Evolutionary conservation across 805 yeast genomes (phyloP).

Genomic region (Isabelozyma gotoi): DNA sequence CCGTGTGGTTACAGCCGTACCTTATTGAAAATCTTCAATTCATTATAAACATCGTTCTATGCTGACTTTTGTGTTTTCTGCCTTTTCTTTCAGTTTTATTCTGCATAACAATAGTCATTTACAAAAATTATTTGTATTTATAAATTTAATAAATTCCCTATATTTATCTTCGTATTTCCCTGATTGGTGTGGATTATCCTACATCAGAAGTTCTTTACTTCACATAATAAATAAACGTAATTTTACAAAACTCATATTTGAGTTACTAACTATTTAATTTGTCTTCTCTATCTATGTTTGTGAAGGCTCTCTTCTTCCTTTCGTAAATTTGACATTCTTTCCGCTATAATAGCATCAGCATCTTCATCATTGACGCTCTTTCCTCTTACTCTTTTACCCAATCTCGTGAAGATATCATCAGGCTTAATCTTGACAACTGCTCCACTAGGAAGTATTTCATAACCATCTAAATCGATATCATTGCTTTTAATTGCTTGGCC

Average conservation of each 20-base stretch:
- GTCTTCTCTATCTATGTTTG: background rate
- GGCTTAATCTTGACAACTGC: conserved; percentile 48
- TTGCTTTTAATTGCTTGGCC: conserved; percentile 26
- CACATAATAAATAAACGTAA: no score
- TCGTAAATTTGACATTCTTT: conserved; percentile 26
- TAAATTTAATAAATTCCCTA: no score
- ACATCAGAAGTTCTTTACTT: no score
- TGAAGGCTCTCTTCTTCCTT: background rate
- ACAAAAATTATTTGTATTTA: background rate
- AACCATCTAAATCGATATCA: conserved; percentile 28
- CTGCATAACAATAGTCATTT: background rate
- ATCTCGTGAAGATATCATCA: conserved; percentile 17
- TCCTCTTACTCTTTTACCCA: conserved; percentile 41
- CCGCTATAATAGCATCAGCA: conserved; percentile 55
- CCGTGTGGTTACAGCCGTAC: no score
- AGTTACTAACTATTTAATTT: no score
- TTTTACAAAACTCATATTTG: no score
- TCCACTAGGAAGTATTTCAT: conserved; percentile 75
- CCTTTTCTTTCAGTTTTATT: background rate
- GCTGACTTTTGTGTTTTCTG: background rate
- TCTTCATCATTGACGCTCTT: conserved; percentile 39
- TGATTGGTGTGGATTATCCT: no score
- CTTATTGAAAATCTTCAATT: no score
- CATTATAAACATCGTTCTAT: no score
- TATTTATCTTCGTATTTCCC: no score